A percentile compares a stretch with the other conserved stretches of the same genome.
Conservation (phyloP, 2,329 filamentous ascomycete species). For the Emericellopsis atlantica region DNA sequence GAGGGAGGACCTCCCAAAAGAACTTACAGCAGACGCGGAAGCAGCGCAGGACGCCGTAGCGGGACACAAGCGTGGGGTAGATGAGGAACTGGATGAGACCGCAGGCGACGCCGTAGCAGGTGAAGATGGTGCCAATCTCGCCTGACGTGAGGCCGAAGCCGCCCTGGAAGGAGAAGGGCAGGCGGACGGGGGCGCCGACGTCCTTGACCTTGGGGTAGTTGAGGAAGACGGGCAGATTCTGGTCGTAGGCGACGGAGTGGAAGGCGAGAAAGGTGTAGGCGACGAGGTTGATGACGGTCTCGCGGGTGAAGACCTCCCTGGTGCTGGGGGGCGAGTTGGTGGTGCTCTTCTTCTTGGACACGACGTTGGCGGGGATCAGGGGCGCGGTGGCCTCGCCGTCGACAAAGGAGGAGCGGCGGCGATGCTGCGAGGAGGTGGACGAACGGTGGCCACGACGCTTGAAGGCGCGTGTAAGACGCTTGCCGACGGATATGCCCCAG, state of each 20-base stretch:
- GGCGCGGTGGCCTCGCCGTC: slow-evolving; percentile 45
- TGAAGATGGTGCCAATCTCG: slow-evolving; percentile 77
- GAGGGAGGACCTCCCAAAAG: neutral
- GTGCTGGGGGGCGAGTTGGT: neutral
- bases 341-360: slow-evolving; percentile 8
- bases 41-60: slow-evolving; percentile 62
- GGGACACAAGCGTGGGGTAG: slow-evolving; percentile 64
- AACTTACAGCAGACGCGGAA: slow-evolving; percentile 48
- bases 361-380: slow-evolving; percentile 27
- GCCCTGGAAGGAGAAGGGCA: slow-evolving; percentile 72
- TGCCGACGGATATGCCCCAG: slow-evolving; percentile 63
- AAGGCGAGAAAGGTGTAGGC: slow-evolving; percentile 72
- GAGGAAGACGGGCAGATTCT: slow-evolving; percentile 78
- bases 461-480: slow-evolving; percentile 40
- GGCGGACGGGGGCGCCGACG: slow-evolving; percentile 42
- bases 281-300: slow-evolving; percentile 63
- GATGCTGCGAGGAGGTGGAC: slow-evolving; percentile 3
- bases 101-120: slow-evolving; percentile 65
- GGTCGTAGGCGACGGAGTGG: slow-evolving; percentile 76
- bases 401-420: slow-evolving; percentile 32
- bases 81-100: slow-evolving; percentile 77
- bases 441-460: slow-evolving; percentile 4
- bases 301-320: slow-evolving; percentile 49
- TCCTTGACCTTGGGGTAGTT: slow-evolving; percentile 54
- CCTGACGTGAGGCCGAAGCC: slow-evolving; percentile 65